Base-by-base conservation (phyloP, 192 early-diverging fungal genomes). In the Dissophora ornata region DNA sequence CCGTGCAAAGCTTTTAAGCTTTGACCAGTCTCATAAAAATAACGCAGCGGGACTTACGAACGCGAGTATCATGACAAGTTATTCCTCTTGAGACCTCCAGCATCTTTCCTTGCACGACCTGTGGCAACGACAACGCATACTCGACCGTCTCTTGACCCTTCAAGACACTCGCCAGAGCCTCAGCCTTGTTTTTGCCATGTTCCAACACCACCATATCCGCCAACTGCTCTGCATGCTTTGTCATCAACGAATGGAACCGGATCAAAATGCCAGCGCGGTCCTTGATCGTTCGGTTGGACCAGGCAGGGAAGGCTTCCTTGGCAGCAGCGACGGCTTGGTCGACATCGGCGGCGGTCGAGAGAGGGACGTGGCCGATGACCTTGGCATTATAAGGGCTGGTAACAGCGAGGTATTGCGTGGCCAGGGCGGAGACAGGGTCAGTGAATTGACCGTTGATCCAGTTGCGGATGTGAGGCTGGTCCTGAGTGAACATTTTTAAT, bases 101-200 rank as follows among this genome's bases (percentile, higher is more conserved):
- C 42, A 86, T 84, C 15, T 81, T 82, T 16, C 93, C 92, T 30
- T 82, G 82, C 1, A 82, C 84, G 22, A 89, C 59, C 52, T 90
- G 87, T 13, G 92, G 91, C 26, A 92, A 65, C 1, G 89, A 83
- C 6, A 90, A 65, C 6, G 92, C 90, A 54, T 90, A 94, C 65
- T 94, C 92, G 33, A 95, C 83, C 0, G 92, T 94, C 62, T 95
- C 93, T 41, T 89, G 82, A 16, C 92, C 93, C 67, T 94, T 94
- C 55, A 81, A 68, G 44, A 95, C 81, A 59, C 93, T 93, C 32
- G 85, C 90, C 18, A 85, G 45, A 9, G 92, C 92, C 69, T 95
- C 93, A 0, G 82, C 70, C 64, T 82, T 82, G 46, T 85, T 94
- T 84, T 94, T 95, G 65, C 93, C 93, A 62, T 95, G 92, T 71